Conservation (phyloP, 495 filamentous ascomycete genomes). For the Neurospora hispaniola region DNA sequence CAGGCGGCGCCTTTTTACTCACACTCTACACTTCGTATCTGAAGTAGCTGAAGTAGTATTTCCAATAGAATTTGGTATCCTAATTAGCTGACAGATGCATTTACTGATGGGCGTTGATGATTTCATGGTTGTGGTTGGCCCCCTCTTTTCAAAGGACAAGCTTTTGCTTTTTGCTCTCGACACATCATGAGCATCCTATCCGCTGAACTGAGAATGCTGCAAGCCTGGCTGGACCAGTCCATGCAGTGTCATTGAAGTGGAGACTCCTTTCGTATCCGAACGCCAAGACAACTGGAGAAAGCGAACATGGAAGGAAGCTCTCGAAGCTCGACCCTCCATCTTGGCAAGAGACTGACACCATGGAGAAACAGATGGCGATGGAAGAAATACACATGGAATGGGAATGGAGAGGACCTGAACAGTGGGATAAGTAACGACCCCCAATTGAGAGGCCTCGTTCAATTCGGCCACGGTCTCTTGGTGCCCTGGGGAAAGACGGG, state of each 20-base stretch:
- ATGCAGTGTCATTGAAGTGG: neutral
- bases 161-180: neutral
- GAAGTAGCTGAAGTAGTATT: neutral
- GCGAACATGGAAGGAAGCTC: neutral
- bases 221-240: neutral
- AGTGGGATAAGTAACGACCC: neutral
- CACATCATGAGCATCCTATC: neutral
- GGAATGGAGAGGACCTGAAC: neutral
- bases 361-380: neutral
- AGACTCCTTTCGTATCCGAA: neutral
- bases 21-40: neutral
- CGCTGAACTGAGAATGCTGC: neutral
- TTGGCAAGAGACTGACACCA: neutral
- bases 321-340: neutral
- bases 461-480: neutral
- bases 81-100: neutral
- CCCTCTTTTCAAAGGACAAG: neutral
- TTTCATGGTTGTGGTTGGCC: neutral
- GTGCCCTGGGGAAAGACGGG: neutral
- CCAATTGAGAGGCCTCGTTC: neutral
- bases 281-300: neutral
- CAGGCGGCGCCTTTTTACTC: neutral
- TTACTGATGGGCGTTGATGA: neutral
- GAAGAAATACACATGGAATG: neutral
- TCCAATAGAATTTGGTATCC: neutral